Evolutionary conservation across 768 basidiomycete species (phyloP).

Genomic region (Trametes villosa): DNA sequence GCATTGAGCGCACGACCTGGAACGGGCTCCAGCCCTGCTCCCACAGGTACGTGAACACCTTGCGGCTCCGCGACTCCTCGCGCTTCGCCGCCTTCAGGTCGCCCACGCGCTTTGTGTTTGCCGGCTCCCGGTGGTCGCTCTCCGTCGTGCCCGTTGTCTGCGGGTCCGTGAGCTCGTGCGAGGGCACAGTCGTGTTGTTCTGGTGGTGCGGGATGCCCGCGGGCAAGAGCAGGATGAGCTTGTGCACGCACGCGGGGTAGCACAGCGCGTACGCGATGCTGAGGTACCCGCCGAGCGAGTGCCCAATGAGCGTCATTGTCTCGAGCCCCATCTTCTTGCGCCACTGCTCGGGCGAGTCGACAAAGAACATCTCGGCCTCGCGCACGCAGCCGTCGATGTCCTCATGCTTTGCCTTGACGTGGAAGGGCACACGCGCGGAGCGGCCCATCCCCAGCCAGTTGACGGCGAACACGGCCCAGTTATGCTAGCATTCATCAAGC

Average conservation of each 20-base stretch:
- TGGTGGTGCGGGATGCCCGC: constrained; percentile 90
- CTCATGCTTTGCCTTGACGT: constrained; percentile 66
- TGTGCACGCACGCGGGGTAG: constrained; percentile 81
- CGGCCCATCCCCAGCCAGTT: constrained; percentile 99
- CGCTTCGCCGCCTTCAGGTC: constrained; percentile 54
- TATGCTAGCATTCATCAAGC: too few species aligned
- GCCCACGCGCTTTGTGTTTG: constrained; percentile 53
- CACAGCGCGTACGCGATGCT: constrained; percentile 86
- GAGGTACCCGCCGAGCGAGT: constrained; percentile 89
- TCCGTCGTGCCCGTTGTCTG: constrained; percentile 34
- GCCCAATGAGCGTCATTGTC: constrained; percentile 88
- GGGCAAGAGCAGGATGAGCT: constrained; percentile 86
- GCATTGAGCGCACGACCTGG: constrained; percentile 76
- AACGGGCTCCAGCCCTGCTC: constrained; percentile 94
- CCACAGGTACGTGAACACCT: constrained; percentile 78
- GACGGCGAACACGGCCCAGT: constrained; percentile 83
- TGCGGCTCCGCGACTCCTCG: constrained; percentile 56
- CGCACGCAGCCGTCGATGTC: constrained; percentile 72
- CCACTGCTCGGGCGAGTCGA: constrained; percentile 93
- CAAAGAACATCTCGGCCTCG: constrained; percentile 91
- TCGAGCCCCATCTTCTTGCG: constrained; percentile 75
- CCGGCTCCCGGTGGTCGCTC: constrained; percentile 47
- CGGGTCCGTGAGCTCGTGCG: constrained; percentile 56
- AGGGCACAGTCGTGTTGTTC: constrained; percentile 53
- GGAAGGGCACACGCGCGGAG: constrained; percentile 83